phyloP scores from a whole-genome alignment of 169 alveolate genomes.

The Plasmodium cynomolgi region DNA sequence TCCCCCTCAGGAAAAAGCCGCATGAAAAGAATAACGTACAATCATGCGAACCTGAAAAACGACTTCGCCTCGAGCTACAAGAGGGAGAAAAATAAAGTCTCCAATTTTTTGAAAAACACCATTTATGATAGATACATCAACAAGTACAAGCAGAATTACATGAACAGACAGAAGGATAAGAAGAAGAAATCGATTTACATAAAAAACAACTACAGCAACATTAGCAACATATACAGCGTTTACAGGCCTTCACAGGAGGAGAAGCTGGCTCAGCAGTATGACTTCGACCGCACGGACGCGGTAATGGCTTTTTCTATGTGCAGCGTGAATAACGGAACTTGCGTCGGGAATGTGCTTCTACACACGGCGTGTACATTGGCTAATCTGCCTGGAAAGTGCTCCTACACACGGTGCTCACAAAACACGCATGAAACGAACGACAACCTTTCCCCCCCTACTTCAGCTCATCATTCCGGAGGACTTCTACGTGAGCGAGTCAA shows the following conservation, averaged over 20 bases:
- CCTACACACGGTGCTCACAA: not conserved
- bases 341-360: not conserved
- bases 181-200: slow-evolving; percentile 70
- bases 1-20: slow-evolving; percentile 4
- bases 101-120: slow-evolving; percentile 48
- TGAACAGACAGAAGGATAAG: slow-evolving; percentile 21
- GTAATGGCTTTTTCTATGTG: not conserved
- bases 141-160: slow-evolving; percentile 63
- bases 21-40: slow-evolving; percentile 49
- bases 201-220: slow-evolving; percentile 61
- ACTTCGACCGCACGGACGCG: slow-evolving; percentile 50
- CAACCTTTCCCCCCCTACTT: not conserved
- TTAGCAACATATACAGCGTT: slow-evolving; percentile 71
- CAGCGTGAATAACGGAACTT: not conserved
- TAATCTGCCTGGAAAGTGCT: not conserved
- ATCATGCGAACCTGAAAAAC: not conserved
- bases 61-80: slow-evolving; percentile 48
- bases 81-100: slow-evolving; percentile 25
- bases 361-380: not conserved
- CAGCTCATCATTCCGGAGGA: slow-evolving; percentile 73
- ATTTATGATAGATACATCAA: slow-evolving; percentile 63
- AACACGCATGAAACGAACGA: not conserved
- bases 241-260: slow-evolving; percentile 32
- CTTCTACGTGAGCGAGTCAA: slow-evolving; percentile 38
- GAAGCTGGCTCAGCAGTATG: slow-evolving; percentile 7